A percentile compares a stretch with the other conserved stretches of the same genome.
Evolutionary conservation across 2,329 filamentous ascomycete species (phyloP).

Genomic region (Hypomyces perniciosus): DNA sequence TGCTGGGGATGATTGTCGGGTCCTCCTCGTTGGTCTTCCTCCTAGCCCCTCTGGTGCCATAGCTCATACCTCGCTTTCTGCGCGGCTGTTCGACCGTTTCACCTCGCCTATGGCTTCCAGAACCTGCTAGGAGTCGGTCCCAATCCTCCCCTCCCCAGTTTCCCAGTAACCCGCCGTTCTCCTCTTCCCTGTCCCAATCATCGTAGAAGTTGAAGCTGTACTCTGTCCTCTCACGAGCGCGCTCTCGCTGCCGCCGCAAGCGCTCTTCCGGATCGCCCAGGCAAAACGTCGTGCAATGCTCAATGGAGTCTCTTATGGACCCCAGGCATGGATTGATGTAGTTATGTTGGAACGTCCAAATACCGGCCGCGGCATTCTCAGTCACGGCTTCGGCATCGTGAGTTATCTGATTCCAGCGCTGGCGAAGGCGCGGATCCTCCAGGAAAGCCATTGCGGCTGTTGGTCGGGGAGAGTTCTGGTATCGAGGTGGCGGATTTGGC

Average conservation of each 20-base stretch:
- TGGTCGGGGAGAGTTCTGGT: conserved; percentile 13
- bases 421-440: conserved; percentile 81
- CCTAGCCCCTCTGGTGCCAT: conserved; percentile 60
- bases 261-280: conserved; percentile 69
- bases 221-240: conserved; percentile 63
- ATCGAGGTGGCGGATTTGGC: background rate
- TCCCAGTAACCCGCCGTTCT: conserved; percentile 54
- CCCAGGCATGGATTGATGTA: conserved; percentile 79
- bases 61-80: conserved; percentile 80
- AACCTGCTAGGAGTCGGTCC: conserved; percentile 72
- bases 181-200: conserved; percentile 73
- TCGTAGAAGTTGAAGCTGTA: conserved; percentile 96
- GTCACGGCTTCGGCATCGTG: conserved; percentile 88
- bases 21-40: conserved; percentile 57
- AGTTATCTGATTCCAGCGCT: conserved; percentile 88
- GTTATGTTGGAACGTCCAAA: conserved; percentile 81
- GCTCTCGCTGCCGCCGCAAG: conserved; percentile 60
- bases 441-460: conserved; percentile 50
- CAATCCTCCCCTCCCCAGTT: conserved; percentile 79
- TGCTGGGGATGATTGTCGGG: conserved; percentile 84
- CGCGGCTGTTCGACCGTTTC: conserved; percentile 56
- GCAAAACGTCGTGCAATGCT: conserved; percentile 67
- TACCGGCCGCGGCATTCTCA: conserved; percentile 81
- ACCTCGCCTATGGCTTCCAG: conserved; percentile 42
- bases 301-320: conserved; percentile 59